A percentile compares a stretch with the other conserved stretches of the same genome.
Conservation (phyloP, 2,329 filamentous ascomycete genomes). For the Exophiala oligosperma region DNA sequence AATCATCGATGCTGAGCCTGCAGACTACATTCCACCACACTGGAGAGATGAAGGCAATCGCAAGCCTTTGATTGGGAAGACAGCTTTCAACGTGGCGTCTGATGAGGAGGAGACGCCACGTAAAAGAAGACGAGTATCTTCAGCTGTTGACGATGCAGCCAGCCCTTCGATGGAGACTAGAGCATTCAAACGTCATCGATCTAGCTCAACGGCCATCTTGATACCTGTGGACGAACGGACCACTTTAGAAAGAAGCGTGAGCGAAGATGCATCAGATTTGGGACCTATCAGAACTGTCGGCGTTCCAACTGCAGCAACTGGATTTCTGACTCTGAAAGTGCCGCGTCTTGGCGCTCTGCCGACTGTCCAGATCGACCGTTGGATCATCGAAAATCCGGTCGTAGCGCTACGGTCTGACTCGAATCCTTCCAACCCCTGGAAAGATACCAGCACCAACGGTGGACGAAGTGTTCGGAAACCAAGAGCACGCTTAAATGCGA, state of each 20-base stretch:
- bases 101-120: conserved; percentile 32
- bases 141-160: conserved; percentile 1
- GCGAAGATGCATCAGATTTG: not conserved
- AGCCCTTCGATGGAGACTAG: not conserved
- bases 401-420: conserved; percentile 14
- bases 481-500: not conserved
- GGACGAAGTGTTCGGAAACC: not conserved
- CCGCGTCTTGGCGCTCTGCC: conserved; percentile 21
- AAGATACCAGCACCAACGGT: not conserved
- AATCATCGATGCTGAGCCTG: conserved; percentile 48
- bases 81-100: conserved; percentile 28
- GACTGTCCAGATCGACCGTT: conserved; percentile 16
- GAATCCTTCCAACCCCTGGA: conserved; percentile 1
- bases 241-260: not conserved
- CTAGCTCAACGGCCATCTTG: not conserved
- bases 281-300: not conserved
- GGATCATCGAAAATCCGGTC: conserved; percentile 12
- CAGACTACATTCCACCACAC: conserved; percentile 47
- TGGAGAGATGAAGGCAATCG: conserved; percentile 35
- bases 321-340: conserved; percentile 27
- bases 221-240: not conserved
- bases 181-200: not conserved
- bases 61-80: conserved; percentile 15
- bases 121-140: conserved; percentile 12
- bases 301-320: conserved; percentile 7